Percentiles rank a stretch among this genome's conserved stretches.
Evolutionary conservation across 371 early-diverging fungal species (phyloP).

Genomic region (Mortierella sp.): DNA sequence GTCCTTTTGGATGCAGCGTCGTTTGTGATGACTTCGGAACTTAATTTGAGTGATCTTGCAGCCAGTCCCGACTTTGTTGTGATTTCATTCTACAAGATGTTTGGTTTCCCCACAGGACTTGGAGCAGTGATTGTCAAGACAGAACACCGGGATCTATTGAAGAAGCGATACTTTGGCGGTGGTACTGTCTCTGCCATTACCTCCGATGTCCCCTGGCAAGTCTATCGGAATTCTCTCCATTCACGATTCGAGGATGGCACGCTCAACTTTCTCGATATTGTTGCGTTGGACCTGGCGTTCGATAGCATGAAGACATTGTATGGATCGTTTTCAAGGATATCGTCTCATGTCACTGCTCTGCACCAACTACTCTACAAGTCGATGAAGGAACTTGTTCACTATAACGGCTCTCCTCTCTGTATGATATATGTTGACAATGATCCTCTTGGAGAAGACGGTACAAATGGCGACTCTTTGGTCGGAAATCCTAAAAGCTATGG

Average conservation of each 20-base stretch:
- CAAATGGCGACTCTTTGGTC: constrained; percentile 7
- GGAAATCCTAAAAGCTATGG: constrained; percentile 56
- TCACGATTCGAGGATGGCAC: constrained; percentile 78
- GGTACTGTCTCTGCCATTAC: constrained; percentile 67
- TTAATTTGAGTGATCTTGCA: constrained; percentile 51
- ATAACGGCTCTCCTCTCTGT: constrained; percentile 60
- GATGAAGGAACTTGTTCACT: constrained; percentile 60
- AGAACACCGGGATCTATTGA: constrained; percentile 53
- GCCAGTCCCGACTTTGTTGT: constrained; percentile 71
- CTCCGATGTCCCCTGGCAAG: constrained; percentile 59
- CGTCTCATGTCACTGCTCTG: constrained; percentile 54
- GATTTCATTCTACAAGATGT: constrained; percentile 84
- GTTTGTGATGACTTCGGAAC: constrained; percentile 62
- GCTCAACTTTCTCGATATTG: constrained; percentile 71
- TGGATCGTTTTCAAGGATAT: constrained; percentile 38
- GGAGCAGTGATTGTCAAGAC: constrained; percentile 74
- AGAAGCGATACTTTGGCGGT: constrained; percentile 72
- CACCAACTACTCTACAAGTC: constrained; percentile 40
- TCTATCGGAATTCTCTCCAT: constrained; percentile 53
- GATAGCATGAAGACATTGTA: constrained; percentile 52
- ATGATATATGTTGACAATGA: constrained; percentile 55
- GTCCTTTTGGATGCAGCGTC: constrained; percentile 77
- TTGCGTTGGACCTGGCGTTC: constrained; percentile 71
- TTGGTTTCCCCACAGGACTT: constrained; percentile 83
- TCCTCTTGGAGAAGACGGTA: not conserved